These are phyloP conservation scores for Schizosaccharomyces japonicus DNA, from an alignment of 805 yeast species.

Conservation along the genomic window DNA sequence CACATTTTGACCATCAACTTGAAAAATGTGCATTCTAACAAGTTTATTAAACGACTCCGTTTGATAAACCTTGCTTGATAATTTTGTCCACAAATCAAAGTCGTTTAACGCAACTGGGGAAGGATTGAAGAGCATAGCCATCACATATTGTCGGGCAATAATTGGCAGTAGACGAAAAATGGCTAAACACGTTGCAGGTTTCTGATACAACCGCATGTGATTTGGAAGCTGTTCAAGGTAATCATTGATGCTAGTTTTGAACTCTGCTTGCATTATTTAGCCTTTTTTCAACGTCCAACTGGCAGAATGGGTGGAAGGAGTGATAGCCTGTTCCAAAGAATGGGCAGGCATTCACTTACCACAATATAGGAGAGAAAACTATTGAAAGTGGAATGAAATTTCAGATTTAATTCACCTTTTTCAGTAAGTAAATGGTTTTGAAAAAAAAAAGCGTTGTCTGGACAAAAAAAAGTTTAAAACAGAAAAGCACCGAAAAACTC, in stretches of 20 bases:
- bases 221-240: conserved; percentile 79
- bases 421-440: too few species aligned
- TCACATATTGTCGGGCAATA: conserved; percentile 65
- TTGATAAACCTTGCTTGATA: conserved; percentile 26
- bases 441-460: too few species aligned
- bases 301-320: too few species aligned
- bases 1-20: conserved; percentile 27
- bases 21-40: conserved; percentile 49
- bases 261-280: neutral
- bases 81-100: conserved; percentile 52
- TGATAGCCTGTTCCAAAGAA: too few species aligned
- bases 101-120: conserved; percentile 42
- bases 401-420: too few species aligned
- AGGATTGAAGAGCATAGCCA: conserved; percentile 68
- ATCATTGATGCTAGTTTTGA: conserved; percentile 21
- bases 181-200: conserved; percentile 82
- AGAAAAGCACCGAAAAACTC: too few species aligned
- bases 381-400: too few species aligned
- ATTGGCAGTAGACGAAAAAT: conserved; percentile 76
- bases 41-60: conserved; percentile 60
- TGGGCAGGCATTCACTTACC: too few species aligned
- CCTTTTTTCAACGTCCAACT: too few species aligned
- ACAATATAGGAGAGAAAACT: too few species aligned
- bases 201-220: conserved; percentile 51
- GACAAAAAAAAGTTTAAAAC: too few species aligned